Conservation (phyloP, 345 rosid genomes). For the Salix udensis region DNA sequence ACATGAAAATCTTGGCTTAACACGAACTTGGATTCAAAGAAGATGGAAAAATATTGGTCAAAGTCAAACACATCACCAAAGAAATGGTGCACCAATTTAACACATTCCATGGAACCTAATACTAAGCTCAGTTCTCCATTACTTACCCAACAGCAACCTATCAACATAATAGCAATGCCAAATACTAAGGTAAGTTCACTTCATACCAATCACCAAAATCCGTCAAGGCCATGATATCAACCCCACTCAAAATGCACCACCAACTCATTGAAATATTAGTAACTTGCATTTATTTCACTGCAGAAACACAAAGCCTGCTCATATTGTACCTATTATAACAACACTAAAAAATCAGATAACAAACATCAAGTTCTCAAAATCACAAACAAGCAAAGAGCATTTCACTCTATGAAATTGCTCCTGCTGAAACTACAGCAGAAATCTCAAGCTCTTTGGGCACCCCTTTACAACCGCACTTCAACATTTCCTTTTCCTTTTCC, state of each 20-base stretch:
- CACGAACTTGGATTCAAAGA: background rate
- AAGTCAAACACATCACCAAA: background rate
- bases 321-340: background rate
- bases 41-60: background rate
- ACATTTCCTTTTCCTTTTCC: background rate
- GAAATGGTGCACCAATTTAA: background rate
- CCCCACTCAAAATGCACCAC: background rate
- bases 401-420: background rate
- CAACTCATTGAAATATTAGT: too few species aligned
- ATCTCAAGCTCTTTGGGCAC: background rate
- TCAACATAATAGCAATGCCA: background rate
- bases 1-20: background rate
- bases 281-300: too few species aligned
- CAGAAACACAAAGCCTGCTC: too few species aligned
- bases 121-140: background rate
- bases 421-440: background rate
- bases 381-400: conserved; percentile 2
- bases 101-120: background rate
- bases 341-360: background rate
- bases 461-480: background rate
- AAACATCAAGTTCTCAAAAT: background rate
- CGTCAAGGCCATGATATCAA: background rate
- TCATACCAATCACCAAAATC: background rate
- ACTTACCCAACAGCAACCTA: background rate
- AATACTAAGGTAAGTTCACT: background rate